Base-by-base conservation (phyloP, 345 rosid species). In the Iberis pinnata region DNA sequence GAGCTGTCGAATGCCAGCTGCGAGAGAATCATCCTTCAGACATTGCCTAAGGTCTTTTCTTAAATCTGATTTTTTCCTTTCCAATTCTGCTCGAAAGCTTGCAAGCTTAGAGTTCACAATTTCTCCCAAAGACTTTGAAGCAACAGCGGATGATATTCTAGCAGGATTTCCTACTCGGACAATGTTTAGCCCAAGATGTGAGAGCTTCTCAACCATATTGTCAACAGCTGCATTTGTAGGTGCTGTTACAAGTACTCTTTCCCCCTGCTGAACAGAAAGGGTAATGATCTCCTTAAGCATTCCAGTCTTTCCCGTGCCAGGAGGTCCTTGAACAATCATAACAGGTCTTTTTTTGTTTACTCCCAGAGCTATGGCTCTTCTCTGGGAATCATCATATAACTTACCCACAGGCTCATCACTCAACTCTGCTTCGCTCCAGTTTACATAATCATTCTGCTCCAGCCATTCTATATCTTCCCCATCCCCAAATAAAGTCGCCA, bases 211-310 rank as follows among this genome's bases (percentile, higher is more conserved):
- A 12, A 90, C 98, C 92, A 87, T 75, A 66, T 90, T 90, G 69
- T 90, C 98, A 26, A 90, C 87, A 41, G 89, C 98, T 62, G 98
- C 92, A 77, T 90, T 90, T 55, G 96, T 87, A 40, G 98, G 96
- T 12, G 96, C 98, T 32, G 96, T 80, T 53, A 90, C 87, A 11
- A 90, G 86, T 46, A 90, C 98, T 75, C 81, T 80, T 77, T 90
- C 98, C 24, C 92, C 98, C 65, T 79, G 92, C 59, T 76, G 84
- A 70, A 77, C 96, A 53, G 96, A 78, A 36, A 73, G 79, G 33
- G 73, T 59, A 58, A 84, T 75, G 40, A 84, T 69, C 71, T 89
- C 97, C 61, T 75, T 87, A 19, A 90, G 96, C 79, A 90, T 65
- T 68, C 80, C 83, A 33, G 98, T 80, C 81, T 90, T 90, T 37